Base-by-base conservation (phyloP, 148 eudicot genomes). In the Cornus florida region DNA sequence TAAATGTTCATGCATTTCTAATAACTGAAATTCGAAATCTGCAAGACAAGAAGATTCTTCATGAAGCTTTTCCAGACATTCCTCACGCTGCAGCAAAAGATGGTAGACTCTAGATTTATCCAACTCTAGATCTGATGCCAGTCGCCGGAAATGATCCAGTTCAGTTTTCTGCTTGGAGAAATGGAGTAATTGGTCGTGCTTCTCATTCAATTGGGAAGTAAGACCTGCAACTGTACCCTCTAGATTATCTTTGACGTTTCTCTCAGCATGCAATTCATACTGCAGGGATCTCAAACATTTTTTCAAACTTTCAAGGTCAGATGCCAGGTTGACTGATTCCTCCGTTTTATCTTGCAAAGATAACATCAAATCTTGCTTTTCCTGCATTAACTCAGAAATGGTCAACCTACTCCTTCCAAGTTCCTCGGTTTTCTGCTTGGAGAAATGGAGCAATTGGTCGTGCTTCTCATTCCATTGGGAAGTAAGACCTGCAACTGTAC, bases 281-380 rank as follows among this genome's bases (percentile, higher is more conserved):
- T 82, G 79, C 89, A 93, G 81, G 83, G 60, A 86, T 82, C 78
- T 83, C 78, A 86, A 74, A 74, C 77, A 82, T 71, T 82, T 90
- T 79, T 86, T 89, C 81, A 96, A 77, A 78, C 76, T 66, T 82
- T 82, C 82, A 73, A 83, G 83, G 82, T 96, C 98, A 66, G 85
- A 70, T 24, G 74, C 82, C 80, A 95, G 91, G 80, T 83, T 80
- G 65, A 35, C 80, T 77, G 79, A 84, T 85, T 90, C 93, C 41
- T 77, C 77, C 71, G 83, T 84, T 78, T 91, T 93, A 67, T 66
- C 71, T 80, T 83, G 83, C 43, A 88, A 82, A 46, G 71, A 83
- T 82, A 56, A 82, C 70, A 19, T 62, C 68, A 93, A 80, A 68
- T 86, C 82, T 84, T 83, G 78, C 50, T 85, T 92, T 82, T 91